Evolutionary conservation across 1,139 yeast genomes (phyloP), one percentile per base, ranked within the genome.

Genomic region (Scheffersomyces titani): DNA sequence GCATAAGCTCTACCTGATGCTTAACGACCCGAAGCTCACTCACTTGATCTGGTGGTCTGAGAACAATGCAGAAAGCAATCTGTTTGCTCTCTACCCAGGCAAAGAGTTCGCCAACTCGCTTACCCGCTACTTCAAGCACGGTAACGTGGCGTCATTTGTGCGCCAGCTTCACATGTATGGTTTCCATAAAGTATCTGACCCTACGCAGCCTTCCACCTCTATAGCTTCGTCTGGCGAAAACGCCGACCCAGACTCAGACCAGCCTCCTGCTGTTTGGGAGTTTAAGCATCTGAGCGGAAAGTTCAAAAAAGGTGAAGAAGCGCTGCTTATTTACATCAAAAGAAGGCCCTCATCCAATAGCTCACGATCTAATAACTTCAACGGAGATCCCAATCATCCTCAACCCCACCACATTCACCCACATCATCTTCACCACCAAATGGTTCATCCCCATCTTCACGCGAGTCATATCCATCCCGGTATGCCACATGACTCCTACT

Each of bases 261-360:
- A 69, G 55, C 57, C 64, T 47, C 71, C 73, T 22, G 74, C 78
- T 59, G 67, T 83, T 5, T 93, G 98, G 98, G 97, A 91, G 71
- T 93, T 93, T 74, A 88, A 88, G 61, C 99, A 93, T 68, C 86
- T 90, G 51, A 84, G 88, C 48, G 97, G 96, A 6, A 76, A 81
- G 57, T 93, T 93, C 72, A 84, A 81, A 63, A 87, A 90, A 59
- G 92, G 91, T 56, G 94, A 92, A 67, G 85, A 87, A 58, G 86
- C 81, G 51, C 79, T 87, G 11, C 74, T 91, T 55, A 77, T 85
- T 16, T 79, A 82, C 52, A 91, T 91, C 63, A 90, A 89, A 67
- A 77, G 97, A 59, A 77, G 97, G 51, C 78, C 84, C 52, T 73
- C 76, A 54, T 70, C 75, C 54, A 75, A 74, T 60, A 54, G 57